phyloP scores from a whole-genome alignment of 2,329 filamentous ascomycete genomes.

The Fusarium avenaceum region DNA sequence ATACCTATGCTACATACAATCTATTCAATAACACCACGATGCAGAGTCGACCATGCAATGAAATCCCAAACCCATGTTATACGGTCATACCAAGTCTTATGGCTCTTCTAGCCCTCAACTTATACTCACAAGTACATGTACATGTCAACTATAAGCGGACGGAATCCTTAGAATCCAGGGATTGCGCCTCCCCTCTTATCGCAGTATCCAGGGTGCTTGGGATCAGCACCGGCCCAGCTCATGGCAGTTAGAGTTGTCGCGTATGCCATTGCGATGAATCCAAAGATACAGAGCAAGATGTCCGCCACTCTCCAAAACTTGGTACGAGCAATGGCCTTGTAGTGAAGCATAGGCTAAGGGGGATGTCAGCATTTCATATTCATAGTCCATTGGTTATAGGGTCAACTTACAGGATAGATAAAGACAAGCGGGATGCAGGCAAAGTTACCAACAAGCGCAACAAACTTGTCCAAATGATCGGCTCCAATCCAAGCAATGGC shows the following conservation, averaged over 20 bases:
- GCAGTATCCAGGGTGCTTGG: constrained; percentile 67
- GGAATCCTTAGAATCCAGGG: constrained; percentile 29
- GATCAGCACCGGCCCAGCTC: constrained; percentile 80
- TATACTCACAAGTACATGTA: constrained; percentile 4
- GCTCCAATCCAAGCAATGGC: constrained; percentile 92
- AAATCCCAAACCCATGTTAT: constrained; percentile 23
- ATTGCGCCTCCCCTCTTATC: constrained; percentile 55
- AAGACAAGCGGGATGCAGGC: constrained; percentile 97
- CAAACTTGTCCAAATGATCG: constrained; percentile 96
- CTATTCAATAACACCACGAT: constrained; percentile 44
- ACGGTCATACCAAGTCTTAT: constrained; percentile 27
- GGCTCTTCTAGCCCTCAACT: constrained; percentile 21
- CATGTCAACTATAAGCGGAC: not conserved
- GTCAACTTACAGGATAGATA: constrained; percentile 88
- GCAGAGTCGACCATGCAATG: constrained; percentile 41
- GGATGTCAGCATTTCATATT: constrained; percentile 50
- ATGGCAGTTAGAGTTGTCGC: constrained; percentile 88
- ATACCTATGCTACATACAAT: constrained; percentile 42
- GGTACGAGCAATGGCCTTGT: constrained; percentile 80
- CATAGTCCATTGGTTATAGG: not conserved
- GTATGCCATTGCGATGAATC: constrained; percentile 89
- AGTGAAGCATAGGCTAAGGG: constrained; percentile 88
- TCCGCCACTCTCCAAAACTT: constrained; percentile 78
- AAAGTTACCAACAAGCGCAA: constrained; percentile 95
- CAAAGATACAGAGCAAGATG: constrained; percentile 82